A percentile compares a stretch with the other conserved stretches of the same genome.
These are phyloP conservation scores for Solanum stenotomum DNA, from an alignment of 257 asterid genomes.

Conservation along the genomic window DNA sequence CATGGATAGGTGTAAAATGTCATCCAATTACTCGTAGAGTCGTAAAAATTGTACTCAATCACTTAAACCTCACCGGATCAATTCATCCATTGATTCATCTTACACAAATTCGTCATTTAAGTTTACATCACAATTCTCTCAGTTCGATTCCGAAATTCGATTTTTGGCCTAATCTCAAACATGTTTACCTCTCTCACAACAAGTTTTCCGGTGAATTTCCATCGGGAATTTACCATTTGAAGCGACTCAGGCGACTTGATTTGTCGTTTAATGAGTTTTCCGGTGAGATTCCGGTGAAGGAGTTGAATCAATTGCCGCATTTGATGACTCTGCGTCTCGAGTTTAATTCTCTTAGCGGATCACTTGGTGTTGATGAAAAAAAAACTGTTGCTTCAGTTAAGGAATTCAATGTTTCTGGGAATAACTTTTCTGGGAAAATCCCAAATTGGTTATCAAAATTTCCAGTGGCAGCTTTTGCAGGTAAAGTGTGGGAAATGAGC, in stretches of 20 bases:
- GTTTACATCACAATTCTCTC: conserved; percentile 24
- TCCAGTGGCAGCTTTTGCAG: conserved; percentile 17
- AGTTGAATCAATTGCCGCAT: conserved; percentile 17
- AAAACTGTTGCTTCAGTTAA: background rate
- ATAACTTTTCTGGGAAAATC: conserved; percentile 14
- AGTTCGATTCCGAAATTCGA: conserved; percentile 5
- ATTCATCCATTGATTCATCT: conserved; percentile 5
- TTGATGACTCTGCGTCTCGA: conserved; percentile 25
- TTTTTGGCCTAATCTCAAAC: conserved; percentile 20
- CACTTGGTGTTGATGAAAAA: background rate
- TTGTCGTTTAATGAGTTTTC: conserved; percentile 16
- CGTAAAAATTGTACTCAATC: conserved; percentile 18
- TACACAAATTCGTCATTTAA: conserved; percentile 22
- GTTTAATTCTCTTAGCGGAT: conserved; percentile 19
- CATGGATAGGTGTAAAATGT: conserved; percentile 26
- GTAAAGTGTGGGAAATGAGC: background rate
- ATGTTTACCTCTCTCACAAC: conserved; percentile 24
- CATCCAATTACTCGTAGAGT: conserved; percentile 11
- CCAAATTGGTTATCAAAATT: conserved; percentile 21
- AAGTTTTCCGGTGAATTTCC: conserved; percentile 23
- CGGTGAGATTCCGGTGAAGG: conserved; percentile 16
- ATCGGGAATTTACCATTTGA: background rate
- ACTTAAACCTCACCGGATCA: conserved; percentile 18
- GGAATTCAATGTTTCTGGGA: conserved; percentile 18
- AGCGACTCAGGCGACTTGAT: conserved; percentile 20